These are phyloP conservation scores for Physcomitrellopsis africana DNA, from an alignment of 225 moss, liverwort and hornwort genomes.

Conservation along the genomic window DNA sequence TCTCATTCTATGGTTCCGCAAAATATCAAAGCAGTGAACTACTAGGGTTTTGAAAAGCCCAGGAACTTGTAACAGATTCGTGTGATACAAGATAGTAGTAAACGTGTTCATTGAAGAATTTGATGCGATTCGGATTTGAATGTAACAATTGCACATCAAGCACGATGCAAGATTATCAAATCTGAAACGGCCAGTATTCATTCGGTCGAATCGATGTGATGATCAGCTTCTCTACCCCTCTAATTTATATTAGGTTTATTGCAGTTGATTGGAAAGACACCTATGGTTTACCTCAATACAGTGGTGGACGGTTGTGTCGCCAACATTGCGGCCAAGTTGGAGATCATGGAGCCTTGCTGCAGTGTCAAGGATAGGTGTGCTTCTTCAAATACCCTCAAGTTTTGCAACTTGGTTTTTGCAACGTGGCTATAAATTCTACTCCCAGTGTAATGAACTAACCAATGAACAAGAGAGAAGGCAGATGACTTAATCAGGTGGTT, in stretches of 20 bases:
- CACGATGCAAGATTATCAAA: neutral
- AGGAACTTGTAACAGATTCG: neutral
- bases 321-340: constrained; percentile 93
- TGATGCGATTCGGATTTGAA: neutral
- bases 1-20: neutral
- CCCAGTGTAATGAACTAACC: neutral
- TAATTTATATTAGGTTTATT: constrained; percentile 1
- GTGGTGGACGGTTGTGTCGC: constrained; percentile 84
- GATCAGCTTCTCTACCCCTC: neutral
- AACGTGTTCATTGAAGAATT: too few relatives aligned
- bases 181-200: neutral
- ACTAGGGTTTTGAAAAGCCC: neutral
- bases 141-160: neutral
- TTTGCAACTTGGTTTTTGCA: neutral
- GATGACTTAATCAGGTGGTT: neutral
- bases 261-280: constrained; percentile 96
- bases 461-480: neutral
- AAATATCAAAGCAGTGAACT: neutral
- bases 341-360: constrained; percentile 98
- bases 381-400: neutral
- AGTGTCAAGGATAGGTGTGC: constrained; percentile 96
- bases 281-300: constrained; percentile 93
- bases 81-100: too few relatives aligned
- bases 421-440: neutral
- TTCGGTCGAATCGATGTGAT: neutral